Conservation (phyloP, 2,329 filamentous ascomycete genomes). For the Dactylella cylindrospora region DNA sequence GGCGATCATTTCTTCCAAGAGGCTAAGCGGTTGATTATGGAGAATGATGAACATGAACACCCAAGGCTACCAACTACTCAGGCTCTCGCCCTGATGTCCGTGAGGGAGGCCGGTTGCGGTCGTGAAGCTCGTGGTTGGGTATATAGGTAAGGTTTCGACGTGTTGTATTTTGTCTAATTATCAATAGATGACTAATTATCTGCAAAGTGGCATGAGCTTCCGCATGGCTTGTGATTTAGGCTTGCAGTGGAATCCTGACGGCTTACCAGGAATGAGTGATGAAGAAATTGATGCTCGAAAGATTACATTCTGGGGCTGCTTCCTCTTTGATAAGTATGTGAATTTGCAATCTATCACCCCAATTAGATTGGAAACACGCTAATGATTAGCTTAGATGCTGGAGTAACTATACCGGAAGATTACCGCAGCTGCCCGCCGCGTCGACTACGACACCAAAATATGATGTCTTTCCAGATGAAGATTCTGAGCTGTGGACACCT, state of each 20-base stretch:
- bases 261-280: conserved; percentile 65
- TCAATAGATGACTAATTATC: not conserved
- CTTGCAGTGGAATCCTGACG: conserved; percentile 77
- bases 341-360: too few species aligned
- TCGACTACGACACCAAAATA: conserved; percentile 84
- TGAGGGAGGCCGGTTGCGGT: conserved; percentile 90
- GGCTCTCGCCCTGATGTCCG: conserved; percentile 91
- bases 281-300: conserved; percentile 82
- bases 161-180: not conserved
- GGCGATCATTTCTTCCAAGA: conserved; percentile 96
- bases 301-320: conserved; percentile 97
- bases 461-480: conserved; percentile 86
- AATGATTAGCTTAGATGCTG: conserved; percentile 63
- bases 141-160: conserved; percentile 56
- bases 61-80: conserved; percentile 87
- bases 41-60: conserved; percentile 90
- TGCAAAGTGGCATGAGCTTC: conserved; percentile 85
- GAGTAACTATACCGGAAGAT: conserved; percentile 92
- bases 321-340: conserved; percentile 86
- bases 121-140: conserved; percentile 96
- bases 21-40: conserved; percentile 82
- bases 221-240: conserved; percentile 95
- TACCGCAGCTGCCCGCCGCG: conserved; percentile 79
- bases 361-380: too few species aligned
- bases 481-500: conserved; percentile 80